These are phyloP conservation scores for Blyttiomyces sp. DNA, from an alignment of 371 early-diverging fungal genomes.

Conservation along the genomic window DNA sequence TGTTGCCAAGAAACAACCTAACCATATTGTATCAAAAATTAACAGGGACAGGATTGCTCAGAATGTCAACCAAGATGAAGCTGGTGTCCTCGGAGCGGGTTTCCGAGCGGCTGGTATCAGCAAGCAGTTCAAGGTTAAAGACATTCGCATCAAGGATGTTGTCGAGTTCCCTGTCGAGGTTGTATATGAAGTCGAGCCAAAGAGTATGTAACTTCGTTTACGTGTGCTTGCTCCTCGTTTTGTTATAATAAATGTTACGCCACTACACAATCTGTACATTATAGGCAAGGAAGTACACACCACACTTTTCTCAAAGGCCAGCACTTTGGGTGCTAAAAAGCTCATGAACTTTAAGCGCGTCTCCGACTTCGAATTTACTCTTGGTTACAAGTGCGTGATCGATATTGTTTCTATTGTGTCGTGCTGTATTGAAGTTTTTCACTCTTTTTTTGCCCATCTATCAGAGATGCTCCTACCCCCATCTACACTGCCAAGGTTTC, in stretches of 20 bases:
- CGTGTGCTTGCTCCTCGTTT: not conserved
- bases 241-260: not conserved
- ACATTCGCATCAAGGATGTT: conserved; percentile 82
- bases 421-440: not conserved
- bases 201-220: conserved; percentile 15
- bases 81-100: conserved; percentile 90
- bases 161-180: conserved; percentile 74
- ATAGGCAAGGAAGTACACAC: conserved; percentile 45
- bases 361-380: conserved; percentile 74
- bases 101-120: conserved; percentile 86
- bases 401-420: not conserved
- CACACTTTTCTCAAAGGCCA: conserved; percentile 61
- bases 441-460: not conserved
- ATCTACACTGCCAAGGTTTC: conserved; percentile 64
- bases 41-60: conserved; percentile 77
- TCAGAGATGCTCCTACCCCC: not conserved
- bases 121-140: conserved; percentile 77
- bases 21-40: conserved; percentile 1
- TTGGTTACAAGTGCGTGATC: conserved; percentile 50
- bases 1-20: too few relatives aligned
- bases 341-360: conserved; percentile 77
- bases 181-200: conserved; percentile 63
- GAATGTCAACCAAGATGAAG: conserved; percentile 94
- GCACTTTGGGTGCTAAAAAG: conserved; percentile 72
- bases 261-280: too few relatives aligned